Evolutionary conservation across 192 early-diverging fungal species (phyloP).

Genomic region (Mortierella antarctica): DNA sequence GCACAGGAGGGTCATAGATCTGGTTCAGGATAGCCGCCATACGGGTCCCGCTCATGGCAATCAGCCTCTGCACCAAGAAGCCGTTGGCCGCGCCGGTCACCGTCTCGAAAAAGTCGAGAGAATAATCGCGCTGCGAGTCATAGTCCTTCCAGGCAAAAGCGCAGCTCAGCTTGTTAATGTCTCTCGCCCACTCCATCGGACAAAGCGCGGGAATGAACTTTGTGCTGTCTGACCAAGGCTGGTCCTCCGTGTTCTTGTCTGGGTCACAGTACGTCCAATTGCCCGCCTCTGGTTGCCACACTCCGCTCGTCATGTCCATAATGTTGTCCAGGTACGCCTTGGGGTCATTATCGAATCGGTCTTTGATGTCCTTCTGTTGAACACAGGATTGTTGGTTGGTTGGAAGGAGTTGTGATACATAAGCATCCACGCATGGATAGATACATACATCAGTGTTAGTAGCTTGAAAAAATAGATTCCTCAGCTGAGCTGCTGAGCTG

Average conservation of each 20-base stretch:
- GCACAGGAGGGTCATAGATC: conserved; percentile 37
- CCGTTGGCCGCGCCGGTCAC: conserved; percentile 23
- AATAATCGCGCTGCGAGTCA: conserved; percentile 30
- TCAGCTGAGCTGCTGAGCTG: too few species aligned
- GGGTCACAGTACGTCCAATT: conserved; percentile 47
- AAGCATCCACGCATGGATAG: not conserved
- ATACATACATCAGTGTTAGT: too few species aligned
- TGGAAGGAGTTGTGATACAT: not conserved
- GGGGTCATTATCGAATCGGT: conserved; percentile 44
- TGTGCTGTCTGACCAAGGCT: conserved; percentile 33
- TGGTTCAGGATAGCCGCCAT: conserved; percentile 59
- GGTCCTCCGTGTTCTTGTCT: conserved; percentile 19
- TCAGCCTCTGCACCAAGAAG: conserved; percentile 50
- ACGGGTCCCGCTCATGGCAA: conserved; percentile 55
- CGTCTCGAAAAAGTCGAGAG: conserved; percentile 47
- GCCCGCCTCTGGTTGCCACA: conserved; percentile 36
- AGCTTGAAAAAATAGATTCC: too few species aligned
- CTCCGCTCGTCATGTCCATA: conserved; percentile 27
- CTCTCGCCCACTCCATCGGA: conserved; percentile 48
- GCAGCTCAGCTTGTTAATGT: conserved; percentile 51
- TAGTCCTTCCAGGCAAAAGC: conserved; percentile 52
- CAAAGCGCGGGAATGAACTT: conserved; percentile 28
- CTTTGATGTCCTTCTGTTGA: conserved; percentile 50
- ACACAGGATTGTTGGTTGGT: not conserved
- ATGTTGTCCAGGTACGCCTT: conserved; percentile 50